Percentiles rank a stretch among this genome's conserved stretches.
These are phyloP conservation scores for Pythium diclinum DNA, from an alignment of 352 stramenopile genomes.

Conservation along the genomic window DNA sequence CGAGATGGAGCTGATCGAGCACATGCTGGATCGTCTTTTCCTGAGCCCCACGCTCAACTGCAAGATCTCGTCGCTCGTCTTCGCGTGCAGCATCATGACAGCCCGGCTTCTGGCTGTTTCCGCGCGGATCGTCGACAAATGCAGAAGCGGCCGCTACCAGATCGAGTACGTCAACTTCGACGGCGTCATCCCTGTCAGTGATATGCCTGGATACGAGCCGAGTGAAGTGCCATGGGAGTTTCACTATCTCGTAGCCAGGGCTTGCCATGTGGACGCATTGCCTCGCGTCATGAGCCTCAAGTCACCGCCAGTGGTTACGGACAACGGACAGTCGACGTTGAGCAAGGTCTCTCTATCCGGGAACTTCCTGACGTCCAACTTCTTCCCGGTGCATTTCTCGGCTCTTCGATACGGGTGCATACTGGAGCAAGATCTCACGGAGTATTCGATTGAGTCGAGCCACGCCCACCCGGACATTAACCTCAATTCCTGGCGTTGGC, in stretches of 20 bases:
- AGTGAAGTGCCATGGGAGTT: background rate
- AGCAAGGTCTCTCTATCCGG: background rate
- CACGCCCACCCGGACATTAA: background rate
- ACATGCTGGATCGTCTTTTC: background rate
- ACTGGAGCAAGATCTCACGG: conserved; percentile 4
- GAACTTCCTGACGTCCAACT: background rate
- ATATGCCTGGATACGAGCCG: background rate
- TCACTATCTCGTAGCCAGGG: background rate
- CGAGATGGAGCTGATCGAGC: background rate
- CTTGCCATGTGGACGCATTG: background rate
- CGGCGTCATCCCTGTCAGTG: background rate
- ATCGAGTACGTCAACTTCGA: background rate
- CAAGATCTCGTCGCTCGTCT: background rate
- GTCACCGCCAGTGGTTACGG: background rate
- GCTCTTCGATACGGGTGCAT: conserved; percentile 3
- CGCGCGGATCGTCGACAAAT: background rate
- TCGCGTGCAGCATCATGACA: background rate
- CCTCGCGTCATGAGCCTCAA: background rate
- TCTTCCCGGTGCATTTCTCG: conserved; percentile 1
- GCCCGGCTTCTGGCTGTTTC: background rate
- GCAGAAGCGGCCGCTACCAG: background rate
- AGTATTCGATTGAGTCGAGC: background rate
- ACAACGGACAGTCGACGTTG: background rate
- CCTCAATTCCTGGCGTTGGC: background rate
- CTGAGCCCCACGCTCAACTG: background rate